These are phyloP conservation scores for Blastobotrys aristatus DNA, from an alignment of 1,139 yeast genomes.

Conservation along the genomic window DNA sequence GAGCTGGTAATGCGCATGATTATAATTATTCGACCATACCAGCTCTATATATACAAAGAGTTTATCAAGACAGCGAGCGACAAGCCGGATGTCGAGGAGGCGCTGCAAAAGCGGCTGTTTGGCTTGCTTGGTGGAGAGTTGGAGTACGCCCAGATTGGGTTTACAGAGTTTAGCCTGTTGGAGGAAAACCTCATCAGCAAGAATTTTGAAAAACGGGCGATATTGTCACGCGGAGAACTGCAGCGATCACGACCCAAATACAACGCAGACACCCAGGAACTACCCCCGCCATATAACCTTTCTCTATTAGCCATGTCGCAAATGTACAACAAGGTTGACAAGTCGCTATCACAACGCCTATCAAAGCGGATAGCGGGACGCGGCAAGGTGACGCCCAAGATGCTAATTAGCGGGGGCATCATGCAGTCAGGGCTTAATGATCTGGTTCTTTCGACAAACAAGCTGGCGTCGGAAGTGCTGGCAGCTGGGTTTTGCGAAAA, in stretches of 20 bases:
- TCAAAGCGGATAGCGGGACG: not conserved
- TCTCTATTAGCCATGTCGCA: not conserved
- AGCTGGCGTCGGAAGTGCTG: not conserved
- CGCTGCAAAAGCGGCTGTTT: not conserved
- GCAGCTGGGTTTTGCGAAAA: no score
- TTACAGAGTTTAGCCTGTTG: not conserved
- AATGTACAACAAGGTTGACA: not conserved
- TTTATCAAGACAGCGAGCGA: not conserved
- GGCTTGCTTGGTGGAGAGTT: not conserved
- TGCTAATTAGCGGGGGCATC: not conserved
- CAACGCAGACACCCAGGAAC: not conserved
- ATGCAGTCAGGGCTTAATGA: slow-evolving; percentile 1
- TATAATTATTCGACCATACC: not conserved
- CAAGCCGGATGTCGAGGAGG: not conserved
- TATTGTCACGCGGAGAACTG: not conserved
- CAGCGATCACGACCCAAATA: not conserved
- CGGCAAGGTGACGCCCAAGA: not conserved
- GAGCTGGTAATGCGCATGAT: slow-evolving; percentile 5
- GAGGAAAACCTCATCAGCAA: slow-evolving; percentile 1
- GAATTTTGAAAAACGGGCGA: not conserved
- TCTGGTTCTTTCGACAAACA: not conserved
- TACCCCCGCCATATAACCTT: not conserved
- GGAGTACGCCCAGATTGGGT: not conserved
- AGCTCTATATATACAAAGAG: not conserved
- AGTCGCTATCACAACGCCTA: not conserved